These are phyloP conservation scores for Calonectria crousiana DNA, from an alignment of 2,329 filamentous ascomycete species.

Conservation along the genomic window DNA sequence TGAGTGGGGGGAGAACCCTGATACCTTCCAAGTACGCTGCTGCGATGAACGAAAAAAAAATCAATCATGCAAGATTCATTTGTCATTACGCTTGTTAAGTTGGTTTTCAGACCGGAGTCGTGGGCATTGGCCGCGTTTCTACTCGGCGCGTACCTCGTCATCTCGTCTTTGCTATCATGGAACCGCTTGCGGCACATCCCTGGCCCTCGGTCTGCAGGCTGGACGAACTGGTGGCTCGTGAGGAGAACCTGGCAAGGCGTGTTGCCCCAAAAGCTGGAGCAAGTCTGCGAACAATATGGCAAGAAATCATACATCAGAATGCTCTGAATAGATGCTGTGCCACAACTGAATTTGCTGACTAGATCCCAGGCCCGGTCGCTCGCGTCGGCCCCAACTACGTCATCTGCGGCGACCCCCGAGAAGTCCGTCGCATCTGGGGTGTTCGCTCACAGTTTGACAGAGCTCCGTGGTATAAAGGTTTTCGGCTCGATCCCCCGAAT, in stretches of 20 bases:
- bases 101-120: not conserved
- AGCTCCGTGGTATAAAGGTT: conserved; percentile 16
- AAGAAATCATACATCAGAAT: not conserved
- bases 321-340: not conserved
- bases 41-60: not conserved
- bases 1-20: not conserved
- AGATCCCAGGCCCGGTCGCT: conserved; percentile 1
- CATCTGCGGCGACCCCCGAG: conserved; percentile 12
- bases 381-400: conserved; percentile 18
- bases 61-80: not conserved
- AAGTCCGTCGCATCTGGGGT: conserved; percentile 17
- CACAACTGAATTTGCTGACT: not conserved
- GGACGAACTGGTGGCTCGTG: conserved; percentile 24
- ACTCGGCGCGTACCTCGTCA: not conserved
- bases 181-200: conserved; percentile 15
- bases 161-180: not conserved
- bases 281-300: conserved; percentile 20
- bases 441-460: conserved; percentile 17
- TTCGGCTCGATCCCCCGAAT: conserved; percentile 12
- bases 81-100: not conserved
- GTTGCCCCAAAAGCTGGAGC: not conserved
- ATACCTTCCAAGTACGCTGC: not conserved
- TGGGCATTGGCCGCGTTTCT: not conserved
- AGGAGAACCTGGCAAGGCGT: conserved; percentile 6
- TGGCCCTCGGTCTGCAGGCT: conserved; percentile 8